Evolutionary conservation across 345 rosid species (phyloP), one percentile per base, ranked within the genome.

Genomic region (Leavenworthia alabamica): DNA sequence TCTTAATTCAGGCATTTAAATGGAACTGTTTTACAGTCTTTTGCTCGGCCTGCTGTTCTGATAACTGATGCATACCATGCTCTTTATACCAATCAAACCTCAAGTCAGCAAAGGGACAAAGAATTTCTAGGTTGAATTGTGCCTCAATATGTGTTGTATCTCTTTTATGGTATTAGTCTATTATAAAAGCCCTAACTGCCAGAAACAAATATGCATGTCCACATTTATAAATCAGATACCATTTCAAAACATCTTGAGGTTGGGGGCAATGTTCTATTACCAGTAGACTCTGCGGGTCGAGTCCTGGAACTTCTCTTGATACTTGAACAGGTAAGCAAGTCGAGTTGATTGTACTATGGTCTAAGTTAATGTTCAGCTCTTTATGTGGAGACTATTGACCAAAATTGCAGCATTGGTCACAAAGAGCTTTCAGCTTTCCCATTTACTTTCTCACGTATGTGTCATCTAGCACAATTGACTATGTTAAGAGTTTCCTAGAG

Each of bases 401-500:
- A 58, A 77, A 74, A 53, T 62, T 82, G 80, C 89, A 83, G 88
- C 79, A 77, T 52, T 93, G 89, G 88, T 71, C 83, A 36, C 83
- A 85, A 58, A 78, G 83, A 69, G 70, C 78, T 60, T 74, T 87
- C 77, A 80, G 68, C 71, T 85, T 78, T 73, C 96, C 96, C 31
- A 87, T 89, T 71, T 89, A 71, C 81, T 93, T 89, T 68, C 88
- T 93, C 67, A 86, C 97, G 2, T 82, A 86, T 63, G 97, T 89
- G 64, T 40, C 97, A 56, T 84, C 97, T 59, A 93, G 99, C 81
- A 93, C 97, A 6, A 77, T 93, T 79, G 99, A 93, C 68, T 93
- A 86, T 71, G 86, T 80, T 40, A 89, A 93, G 91, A 93, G 99
- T 78, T 93, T 93, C 80, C 86, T 93, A 29, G 99, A 93, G 83